Evolutionary conservation across 257 asterid genomes (phyloP), one percentile per base, ranked within the genome.

Genomic region (Buddleja alternifolia): DNA sequence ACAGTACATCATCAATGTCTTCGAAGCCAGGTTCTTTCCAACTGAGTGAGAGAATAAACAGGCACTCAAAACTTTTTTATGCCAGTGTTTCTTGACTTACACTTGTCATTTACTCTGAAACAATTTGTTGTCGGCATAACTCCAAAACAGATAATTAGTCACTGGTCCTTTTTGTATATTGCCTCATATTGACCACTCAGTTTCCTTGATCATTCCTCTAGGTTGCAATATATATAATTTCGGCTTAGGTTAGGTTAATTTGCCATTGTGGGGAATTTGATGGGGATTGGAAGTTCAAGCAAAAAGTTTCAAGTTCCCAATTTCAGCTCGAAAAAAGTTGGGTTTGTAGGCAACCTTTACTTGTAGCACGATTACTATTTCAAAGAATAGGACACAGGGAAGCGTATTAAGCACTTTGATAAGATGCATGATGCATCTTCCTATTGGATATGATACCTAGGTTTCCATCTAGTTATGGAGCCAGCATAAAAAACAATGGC

Each of bases 111-210:
- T 69, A 44, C 62, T 60, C 16, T 36, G 62, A 42, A 36, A 10
- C 12, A 16, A 39, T 46, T 19, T 14, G 1, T 46, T 29, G 36
- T 67, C 34, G 40, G 29, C 7, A 23, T 3, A 51, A 45, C 60
- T 36, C 37, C 44, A 66, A 29, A 74, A 48, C 29, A 20, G 14
- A 52, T 19, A 9, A 39, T 62, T 12, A 50, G 60, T 41, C 19
- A 69, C 65, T 54, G 72, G 67, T 25, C 20, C 25, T 34, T 55
- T 45, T 37, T 50, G 37, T 36, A 15, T 34, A 60, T 44, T 11
- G 73, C 62, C 36, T 46, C 52, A 16, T 50, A 55, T 63, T 44
- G 20, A 40, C 69, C 10, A 66, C 40, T 59, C 51, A 46, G 17
- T 23, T 57, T 54, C 4, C 21, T 7, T 42, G 19, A 32, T 25